Base-by-base conservation (phyloP, 2,329 filamentous ascomycete species). In the Calonectria leucothoes region DNA sequence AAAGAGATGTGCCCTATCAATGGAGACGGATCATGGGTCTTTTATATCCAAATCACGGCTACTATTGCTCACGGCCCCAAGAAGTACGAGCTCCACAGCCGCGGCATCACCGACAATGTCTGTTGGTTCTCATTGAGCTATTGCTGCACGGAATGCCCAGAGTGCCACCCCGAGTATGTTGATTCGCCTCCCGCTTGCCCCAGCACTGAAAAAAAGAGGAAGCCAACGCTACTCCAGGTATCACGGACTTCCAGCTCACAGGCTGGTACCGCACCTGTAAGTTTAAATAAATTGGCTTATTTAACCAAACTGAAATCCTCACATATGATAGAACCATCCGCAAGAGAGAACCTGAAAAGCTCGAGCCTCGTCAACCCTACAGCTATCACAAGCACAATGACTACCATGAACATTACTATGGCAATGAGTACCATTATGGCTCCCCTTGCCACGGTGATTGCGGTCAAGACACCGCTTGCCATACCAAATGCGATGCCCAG, bases 41-140 rank as follows among this genome's bases (percentile, higher is more conserved):
- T 78, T 33, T 81, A 81, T 67, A 78, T 81, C 66, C 76, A 77
- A 73, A 75, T 81, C 72, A 78, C 80, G 76, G 79, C 69, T 33
- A 71, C 66, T 33, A 73, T 80, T 35, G 51, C 71, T 15, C 76
- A 80, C 15, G 77, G 77, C 23, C 51, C 77, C 65, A 74, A 79
- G 69, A 78, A 76, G 63, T 75, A 75, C 55, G 49, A 77, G 39
- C 76, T 81, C 25, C 76, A 78, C 75, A 81, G 71, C 72, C 80
- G 79, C 45, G 74, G 74, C 14, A 55, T 71, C 59, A 74, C 76
- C 23, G 29, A 76, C n/a, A 61, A 74, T 17, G 74, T 76, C 45
- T 79, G 77, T 71, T 81, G 76, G 73, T 81, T 81, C 52, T 73
- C 78, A 42, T 55, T 81, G 14, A 78, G 77, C 72, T 81, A 81